Percentiles rank a stretch among this genome's conserved stretches.
Evolutionary conservation across 257 asterid species (phyloP).

Genomic region (Orobanche coerulescens): DNA sequence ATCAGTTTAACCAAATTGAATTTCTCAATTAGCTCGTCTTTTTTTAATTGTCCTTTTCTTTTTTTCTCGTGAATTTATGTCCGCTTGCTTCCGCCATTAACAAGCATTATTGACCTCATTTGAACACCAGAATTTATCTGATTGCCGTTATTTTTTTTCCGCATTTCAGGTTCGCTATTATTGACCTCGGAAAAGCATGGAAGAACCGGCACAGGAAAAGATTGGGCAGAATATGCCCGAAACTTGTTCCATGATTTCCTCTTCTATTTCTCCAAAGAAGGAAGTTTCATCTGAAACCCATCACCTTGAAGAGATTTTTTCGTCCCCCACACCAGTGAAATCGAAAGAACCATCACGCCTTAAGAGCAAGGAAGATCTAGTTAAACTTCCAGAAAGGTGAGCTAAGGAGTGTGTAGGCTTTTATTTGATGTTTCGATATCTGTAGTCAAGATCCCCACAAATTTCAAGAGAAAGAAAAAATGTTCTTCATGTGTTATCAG

Average conservation of each 20-base stretch:
- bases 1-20: neutral
- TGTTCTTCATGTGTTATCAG: slow-evolving; percentile 34
- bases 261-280: slow-evolving; percentile 22
- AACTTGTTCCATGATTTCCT: neutral
- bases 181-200: slow-evolving; percentile 27
- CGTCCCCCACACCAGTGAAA: slow-evolving; percentile 58
- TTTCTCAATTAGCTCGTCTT: no score
- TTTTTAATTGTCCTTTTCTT: neutral
- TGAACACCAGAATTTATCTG: neutral
- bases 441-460: neutral
- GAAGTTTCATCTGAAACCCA: slow-evolving; percentile 20
- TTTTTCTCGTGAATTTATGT: neutral
- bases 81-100: neutral
- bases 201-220: slow-evolving; percentile 18
- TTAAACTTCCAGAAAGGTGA: slow-evolving; percentile 57
- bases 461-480: neutral
- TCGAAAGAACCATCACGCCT: slow-evolving; percentile 38
- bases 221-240: slow-evolving; percentile 2
- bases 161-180: slow-evolving; percentile 9
- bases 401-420: slow-evolving; percentile 21
- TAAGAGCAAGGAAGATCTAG: slow-evolving; percentile 27
- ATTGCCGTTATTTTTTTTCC: neutral
- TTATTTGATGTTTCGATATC: slow-evolving; percentile 6
- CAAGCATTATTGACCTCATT: neutral
- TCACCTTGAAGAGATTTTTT: slow-evolving; percentile 28